Percentiles rank a stretch among this genome's conserved stretches.
Conservation (phyloP, 495 filamentous ascomycete species). For the Aspergillus egyptiacus region DNA sequence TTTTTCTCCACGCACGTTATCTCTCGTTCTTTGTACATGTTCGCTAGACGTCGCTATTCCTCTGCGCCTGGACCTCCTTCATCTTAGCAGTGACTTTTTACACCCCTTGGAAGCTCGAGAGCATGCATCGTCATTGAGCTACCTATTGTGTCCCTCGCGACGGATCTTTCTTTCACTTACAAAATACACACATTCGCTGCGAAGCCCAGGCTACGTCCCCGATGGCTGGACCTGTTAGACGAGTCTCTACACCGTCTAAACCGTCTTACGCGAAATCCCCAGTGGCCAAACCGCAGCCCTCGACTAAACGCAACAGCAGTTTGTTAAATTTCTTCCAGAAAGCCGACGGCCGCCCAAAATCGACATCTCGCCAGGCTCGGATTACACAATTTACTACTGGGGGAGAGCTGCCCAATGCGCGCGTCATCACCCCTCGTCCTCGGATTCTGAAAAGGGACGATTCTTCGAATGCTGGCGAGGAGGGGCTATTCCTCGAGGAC, state of each 20-base stretch:
- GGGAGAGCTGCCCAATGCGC: slow-evolving; percentile 8
- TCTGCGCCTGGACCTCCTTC: not conserved
- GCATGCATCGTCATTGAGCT: no score
- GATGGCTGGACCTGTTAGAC: slow-evolving; percentile 13
- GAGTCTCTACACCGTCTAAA: slow-evolving; percentile 31
- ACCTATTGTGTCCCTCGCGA: no score
- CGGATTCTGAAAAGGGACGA: slow-evolving; percentile 15
- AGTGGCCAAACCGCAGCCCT: slow-evolving; percentile 8
- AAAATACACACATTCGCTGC: no score
- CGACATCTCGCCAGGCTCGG: slow-evolving; percentile 31
- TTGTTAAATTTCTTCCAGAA: slow-evolving; percentile 84
- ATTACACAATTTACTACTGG: slow-evolving; percentile 38
- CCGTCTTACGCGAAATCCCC: slow-evolving; percentile 10
- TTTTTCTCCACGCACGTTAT: not conserved
- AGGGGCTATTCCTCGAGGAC: slow-evolving; percentile 41
- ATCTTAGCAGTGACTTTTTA: no score
- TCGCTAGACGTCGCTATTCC: not conserved
- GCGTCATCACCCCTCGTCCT: slow-evolving; percentile 18
- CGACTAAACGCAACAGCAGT: slow-evolving; percentile 56
- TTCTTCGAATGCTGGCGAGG: slow-evolving; percentile 21
- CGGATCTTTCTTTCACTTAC: no score
- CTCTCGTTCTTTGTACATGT: not conserved
- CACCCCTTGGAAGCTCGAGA: no score
- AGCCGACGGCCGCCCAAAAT: slow-evolving; percentile 42
- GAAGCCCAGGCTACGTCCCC: not conserved